These are phyloP conservation scores for Suhomyces emberorum DNA, from an alignment of 805 yeast species.

Conservation along the genomic window DNA sequence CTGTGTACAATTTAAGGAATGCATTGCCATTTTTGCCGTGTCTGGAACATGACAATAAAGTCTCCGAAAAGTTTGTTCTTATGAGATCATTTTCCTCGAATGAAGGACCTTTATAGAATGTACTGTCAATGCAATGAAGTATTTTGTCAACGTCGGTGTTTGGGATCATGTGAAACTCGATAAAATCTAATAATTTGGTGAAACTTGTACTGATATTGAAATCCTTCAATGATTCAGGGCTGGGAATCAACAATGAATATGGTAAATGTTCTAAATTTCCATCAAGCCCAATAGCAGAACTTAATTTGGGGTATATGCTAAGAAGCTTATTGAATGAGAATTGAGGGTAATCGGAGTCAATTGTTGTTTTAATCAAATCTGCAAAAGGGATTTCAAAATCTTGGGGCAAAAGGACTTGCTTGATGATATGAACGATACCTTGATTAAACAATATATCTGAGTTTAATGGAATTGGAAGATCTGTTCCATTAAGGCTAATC, in stretches of 20 bases:
- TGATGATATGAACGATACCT: conserved; percentile 79
- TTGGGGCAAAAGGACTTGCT: conserved; percentile 54
- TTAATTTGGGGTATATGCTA: conserved; percentile 38
- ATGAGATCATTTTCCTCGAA: conserved; percentile 38
- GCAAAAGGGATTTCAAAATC: conserved; percentile 48
- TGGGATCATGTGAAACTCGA: conserved; percentile 69
- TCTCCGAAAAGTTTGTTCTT: conserved; percentile 39
- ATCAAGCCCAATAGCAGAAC: conserved; percentile 30
- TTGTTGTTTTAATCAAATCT: conserved; percentile 57
- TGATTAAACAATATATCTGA: conserved; percentile 72
- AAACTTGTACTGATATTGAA: conserved; percentile 48
- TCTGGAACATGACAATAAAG: conserved; percentile 38
- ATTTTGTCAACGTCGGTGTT: conserved; percentile 47
- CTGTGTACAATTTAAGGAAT: conserved; percentile 33
- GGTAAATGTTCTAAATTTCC: conserved; percentile 11
- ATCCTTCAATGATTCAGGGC: conserved; percentile 49
- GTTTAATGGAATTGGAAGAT: conserved; percentile 37
- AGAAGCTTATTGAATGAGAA: conserved; percentile 46
- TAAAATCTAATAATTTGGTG: conserved; percentile 48
- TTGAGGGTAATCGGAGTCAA: conserved; percentile 27
- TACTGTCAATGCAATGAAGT: conserved; percentile 42
- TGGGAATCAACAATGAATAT: conserved; percentile 71
- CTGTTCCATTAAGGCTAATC: conserved; percentile 29
- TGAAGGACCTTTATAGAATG: conserved; percentile 4
- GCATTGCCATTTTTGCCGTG: conserved; percentile 21